phyloP scores from a whole-genome alignment of 148 eudicot genomes.

The Agrostemma githago region DNA sequence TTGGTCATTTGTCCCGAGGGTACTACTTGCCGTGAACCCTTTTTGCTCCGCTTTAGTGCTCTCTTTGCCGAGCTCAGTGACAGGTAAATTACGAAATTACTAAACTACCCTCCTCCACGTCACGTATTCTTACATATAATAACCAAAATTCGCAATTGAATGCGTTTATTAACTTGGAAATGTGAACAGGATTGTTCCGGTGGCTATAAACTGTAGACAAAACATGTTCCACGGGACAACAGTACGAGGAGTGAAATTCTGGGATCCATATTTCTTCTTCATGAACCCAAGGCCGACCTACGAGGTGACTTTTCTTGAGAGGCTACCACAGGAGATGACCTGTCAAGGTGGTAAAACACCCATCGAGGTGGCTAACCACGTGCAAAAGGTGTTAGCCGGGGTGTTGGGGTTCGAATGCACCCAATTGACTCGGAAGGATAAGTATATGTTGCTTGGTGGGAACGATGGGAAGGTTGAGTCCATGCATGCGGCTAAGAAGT shows the following conservation, averaged over 20 bases:
- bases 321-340: constrained; percentile 75
- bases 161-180: neutral
- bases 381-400: constrained; percentile 76
- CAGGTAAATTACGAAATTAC: constrained; percentile 15
- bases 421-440: constrained; percentile 88
- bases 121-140: too few relatives aligned
- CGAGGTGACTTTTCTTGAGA: constrained; percentile 74
- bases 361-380: constrained; percentile 92
- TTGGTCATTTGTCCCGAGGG: constrained; percentile 95
- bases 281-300: constrained; percentile 97
- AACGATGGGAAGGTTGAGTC: constrained; percentile 98
- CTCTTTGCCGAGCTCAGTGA: constrained; percentile 92
- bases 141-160: too few relatives aligned
- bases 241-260: constrained; percentile 81
- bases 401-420: constrained; percentile 95
- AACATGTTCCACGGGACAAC: constrained; percentile 83
- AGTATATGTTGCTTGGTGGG: constrained; percentile 85
- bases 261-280: constrained; percentile 94
- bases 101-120: too few relatives aligned
- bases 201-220: constrained; percentile 67
- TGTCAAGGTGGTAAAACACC: constrained; percentile 74
- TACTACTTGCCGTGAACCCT: constrained; percentile 93
- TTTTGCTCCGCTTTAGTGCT: constrained; percentile 78
- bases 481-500: constrained; percentile 47
- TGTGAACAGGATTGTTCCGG: constrained; percentile 69